Evolutionary conservation across 345 rosid species (phyloP).

Genomic region (Clausena lansium): DNA sequence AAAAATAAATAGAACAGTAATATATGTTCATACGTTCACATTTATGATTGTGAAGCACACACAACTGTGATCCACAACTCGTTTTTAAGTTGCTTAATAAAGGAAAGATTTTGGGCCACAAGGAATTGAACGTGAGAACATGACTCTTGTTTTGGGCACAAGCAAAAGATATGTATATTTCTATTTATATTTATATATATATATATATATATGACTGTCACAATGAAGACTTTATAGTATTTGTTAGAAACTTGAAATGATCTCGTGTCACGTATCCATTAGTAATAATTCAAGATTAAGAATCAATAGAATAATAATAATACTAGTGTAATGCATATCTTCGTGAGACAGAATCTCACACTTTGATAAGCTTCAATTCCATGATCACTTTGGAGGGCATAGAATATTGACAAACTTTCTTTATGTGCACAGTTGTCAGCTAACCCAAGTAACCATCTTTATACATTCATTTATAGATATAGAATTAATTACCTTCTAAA

Average conservation of each 20-base stretch:
- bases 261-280: too few relatives aligned
- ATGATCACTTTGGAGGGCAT: neutral
- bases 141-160: neutral
- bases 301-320: too few relatives aligned
- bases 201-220: neutral
- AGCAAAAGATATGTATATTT: neutral
- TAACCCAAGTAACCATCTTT: neutral
- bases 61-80: constrained; percentile 8
- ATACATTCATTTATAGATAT: neutral
- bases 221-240: neutral
- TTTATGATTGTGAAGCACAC: neutral
- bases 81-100: neutral
- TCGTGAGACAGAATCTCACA: neutral
- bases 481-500: neutral
- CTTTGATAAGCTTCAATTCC: neutral
- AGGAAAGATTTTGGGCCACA: neutral
- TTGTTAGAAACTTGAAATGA: neutral
- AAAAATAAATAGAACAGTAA: neutral
- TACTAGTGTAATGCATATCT: neutral
- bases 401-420: neutral
- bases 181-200: too few relatives aligned
- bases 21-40: neutral
- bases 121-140: neutral
- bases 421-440: neutral
- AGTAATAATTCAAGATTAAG: neutral